These are phyloP conservation scores for Penicillium antarcticum DNA, from an alignment of 495 filamentous ascomycete genomes.

Conservation along the genomic window DNA sequence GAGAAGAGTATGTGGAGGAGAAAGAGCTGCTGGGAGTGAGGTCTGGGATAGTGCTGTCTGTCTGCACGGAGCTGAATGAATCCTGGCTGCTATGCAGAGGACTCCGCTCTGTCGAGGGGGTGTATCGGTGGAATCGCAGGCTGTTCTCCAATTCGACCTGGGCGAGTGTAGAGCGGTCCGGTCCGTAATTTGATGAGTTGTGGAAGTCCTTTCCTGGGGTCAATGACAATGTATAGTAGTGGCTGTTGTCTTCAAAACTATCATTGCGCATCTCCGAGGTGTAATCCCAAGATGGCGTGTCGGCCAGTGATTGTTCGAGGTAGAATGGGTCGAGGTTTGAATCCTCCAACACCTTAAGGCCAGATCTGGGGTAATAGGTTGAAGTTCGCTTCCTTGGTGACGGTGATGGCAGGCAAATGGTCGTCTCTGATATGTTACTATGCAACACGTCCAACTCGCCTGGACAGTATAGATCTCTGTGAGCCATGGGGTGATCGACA, in stretches of 20 bases:
- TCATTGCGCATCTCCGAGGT: conserved; percentile 32
- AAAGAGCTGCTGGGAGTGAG: conserved; percentile 47
- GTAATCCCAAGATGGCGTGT: conserved; percentile 27
- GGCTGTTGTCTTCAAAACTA: conserved; percentile 30
- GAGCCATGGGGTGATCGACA: conserved; percentile 42
- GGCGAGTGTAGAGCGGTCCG: conserved; percentile 35
- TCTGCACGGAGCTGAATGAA: conserved; percentile 38
- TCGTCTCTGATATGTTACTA: conserved; percentile 35
- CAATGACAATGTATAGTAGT: conserved; percentile 37
- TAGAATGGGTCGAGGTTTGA: conserved; percentile 46
- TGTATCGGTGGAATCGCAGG: conserved; percentile 26
- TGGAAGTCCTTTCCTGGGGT: conserved; percentile 19
- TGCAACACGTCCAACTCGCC: conserved; percentile 36
- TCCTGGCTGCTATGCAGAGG: conserved; percentile 28
- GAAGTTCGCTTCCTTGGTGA: conserved; percentile 34
- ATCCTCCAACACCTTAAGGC: conserved; percentile 32
- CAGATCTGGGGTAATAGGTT: conserved; percentile 32
- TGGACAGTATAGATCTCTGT: conserved; percentile 31
- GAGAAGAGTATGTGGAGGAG: conserved; percentile 38
- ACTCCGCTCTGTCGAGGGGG: conserved; percentile 22
- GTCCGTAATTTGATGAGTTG: conserved; percentile 13
- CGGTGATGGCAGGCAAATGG: conserved; percentile 30
- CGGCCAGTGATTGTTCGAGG: conserved; percentile 38
- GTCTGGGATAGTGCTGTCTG: conserved; percentile 35
- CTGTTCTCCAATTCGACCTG: conserved; percentile 38